Evolutionary conservation across 2,329 filamentous ascomycete species (phyloP).

Genomic region (Xylariaceae sp.): DNA sequence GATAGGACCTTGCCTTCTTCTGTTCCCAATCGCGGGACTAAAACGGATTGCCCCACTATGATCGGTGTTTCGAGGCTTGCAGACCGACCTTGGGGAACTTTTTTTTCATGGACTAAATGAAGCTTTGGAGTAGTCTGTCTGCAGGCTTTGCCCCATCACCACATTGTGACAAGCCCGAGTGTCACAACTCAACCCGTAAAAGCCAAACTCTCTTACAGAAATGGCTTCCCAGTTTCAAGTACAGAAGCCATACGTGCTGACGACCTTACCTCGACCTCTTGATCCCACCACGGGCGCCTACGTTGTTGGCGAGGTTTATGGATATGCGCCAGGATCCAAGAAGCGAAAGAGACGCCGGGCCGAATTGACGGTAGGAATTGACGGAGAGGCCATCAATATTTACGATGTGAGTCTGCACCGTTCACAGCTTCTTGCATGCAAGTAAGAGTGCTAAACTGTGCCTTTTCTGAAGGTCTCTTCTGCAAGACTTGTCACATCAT

Average conservation of each 20-base stretch:
- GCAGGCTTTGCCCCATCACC: too few relatives aligned
- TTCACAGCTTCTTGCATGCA: background rate
- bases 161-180: conserved; percentile 14
- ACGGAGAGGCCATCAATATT: conserved; percentile 70
- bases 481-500: conserved; percentile 68
- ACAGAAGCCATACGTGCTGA: conserved; percentile 69
- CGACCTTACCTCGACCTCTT: conserved; percentile 64
- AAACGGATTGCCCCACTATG: conserved; percentile 21
- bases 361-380: conserved; percentile 68
- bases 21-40: too few relatives aligned
- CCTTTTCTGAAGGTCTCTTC: conserved; percentile 58
- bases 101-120: conserved; percentile 34
- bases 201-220: conserved; percentile 10
- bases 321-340: conserved; percentile 62
- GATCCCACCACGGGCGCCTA: conserved; percentile 57
- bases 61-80: conserved; percentile 28
- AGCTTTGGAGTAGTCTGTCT: conserved; percentile 13
- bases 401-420: conserved; percentile 57
- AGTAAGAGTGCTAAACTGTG: conserved; percentile 12
- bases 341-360: conserved; percentile 66
- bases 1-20: background rate
- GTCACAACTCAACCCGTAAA: background rate
- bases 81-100: conserved; percentile 32
- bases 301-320: conserved; percentile 66
- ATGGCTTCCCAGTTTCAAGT: conserved; percentile 69